Conservation (phyloP, 805 yeast genomes). For the Yarrowia sp. region DNA sequence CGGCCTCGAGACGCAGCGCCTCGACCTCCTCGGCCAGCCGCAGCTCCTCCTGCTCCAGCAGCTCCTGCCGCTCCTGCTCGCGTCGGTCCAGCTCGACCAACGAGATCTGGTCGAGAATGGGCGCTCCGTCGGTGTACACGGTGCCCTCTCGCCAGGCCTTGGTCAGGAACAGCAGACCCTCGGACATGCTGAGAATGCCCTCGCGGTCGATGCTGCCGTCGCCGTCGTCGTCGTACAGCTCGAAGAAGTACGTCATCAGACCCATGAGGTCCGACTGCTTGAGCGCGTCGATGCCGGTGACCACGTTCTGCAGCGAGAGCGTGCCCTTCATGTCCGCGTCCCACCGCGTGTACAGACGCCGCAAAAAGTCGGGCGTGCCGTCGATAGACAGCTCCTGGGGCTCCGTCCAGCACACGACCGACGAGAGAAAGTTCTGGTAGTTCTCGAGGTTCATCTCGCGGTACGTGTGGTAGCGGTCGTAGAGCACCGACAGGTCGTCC, state of each 20-base stretch:
- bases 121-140: background rate
- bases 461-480: constrained; percentile 71
- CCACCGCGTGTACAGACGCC: constrained; percentile 70
- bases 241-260: constrained; percentile 73
- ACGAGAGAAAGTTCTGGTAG: constrained; percentile 71
- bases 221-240: constrained; percentile 61
- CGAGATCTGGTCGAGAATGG: constrained; percentile 34
- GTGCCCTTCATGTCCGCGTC: constrained; percentile 51
- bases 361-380: constrained; percentile 48
- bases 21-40: constrained; percentile 13
- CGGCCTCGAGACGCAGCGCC: constrained; percentile 1
- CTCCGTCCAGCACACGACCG: constrained; percentile 71
- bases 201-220: constrained; percentile 69
- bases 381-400: constrained; percentile 32
- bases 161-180: constrained; percentile 78
- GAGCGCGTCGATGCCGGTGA: constrained; percentile 67
- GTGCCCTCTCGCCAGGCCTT: constrained; percentile 76
- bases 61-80: constrained; percentile 11
- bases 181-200: constrained; percentile 78
- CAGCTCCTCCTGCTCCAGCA: constrained; percentile 6
- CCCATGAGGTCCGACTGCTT: constrained; percentile 74
- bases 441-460: constrained; percentile 68
- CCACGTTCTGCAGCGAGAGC: constrained; percentile 66
- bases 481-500: constrained; percentile 64
- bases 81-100: constrained; percentile 12